Evolutionary conservation across 345 rosid species (phyloP).

Genomic region (Citrus trifoliata): DNA sequence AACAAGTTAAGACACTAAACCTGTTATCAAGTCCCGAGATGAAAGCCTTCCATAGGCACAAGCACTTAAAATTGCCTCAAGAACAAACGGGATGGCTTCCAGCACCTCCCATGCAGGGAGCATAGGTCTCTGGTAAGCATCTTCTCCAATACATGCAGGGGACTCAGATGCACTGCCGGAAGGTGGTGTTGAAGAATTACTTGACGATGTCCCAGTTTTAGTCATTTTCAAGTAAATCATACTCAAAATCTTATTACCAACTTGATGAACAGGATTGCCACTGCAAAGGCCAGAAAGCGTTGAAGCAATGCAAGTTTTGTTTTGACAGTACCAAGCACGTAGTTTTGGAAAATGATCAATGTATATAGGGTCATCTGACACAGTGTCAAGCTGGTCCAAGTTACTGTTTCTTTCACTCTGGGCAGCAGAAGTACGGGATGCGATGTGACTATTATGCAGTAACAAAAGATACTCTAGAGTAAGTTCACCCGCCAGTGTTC

Average conservation of each 20-base stretch:
- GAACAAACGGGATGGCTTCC: conserved; percentile 62
- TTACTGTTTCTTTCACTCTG: conserved; percentile 22
- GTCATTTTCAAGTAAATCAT: conserved; percentile 59
- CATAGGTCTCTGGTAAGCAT: conserved; percentile 44
- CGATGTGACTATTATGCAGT: conserved; percentile 42
- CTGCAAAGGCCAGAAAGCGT: conserved; percentile 43
- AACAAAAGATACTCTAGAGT: conserved; percentile 56
- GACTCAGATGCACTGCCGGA: conserved; percentile 36
- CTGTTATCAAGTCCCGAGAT: conserved; percentile 63
- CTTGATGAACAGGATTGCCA: conserved; percentile 57
- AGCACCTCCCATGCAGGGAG: conserved; percentile 70
- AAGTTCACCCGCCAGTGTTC: conserved; percentile 41
- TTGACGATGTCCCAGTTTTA: conserved; percentile 29
- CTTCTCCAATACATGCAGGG: conserved; percentile 38
- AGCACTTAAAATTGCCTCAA: conserved; percentile 65
- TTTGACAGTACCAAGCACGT: conserved; percentile 69
- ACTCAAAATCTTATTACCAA: conserved; percentile 49
- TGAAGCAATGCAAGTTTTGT: conserved; percentile 59
- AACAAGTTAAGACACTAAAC: conserved; percentile 25
- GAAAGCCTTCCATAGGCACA: conserved; percentile 70
- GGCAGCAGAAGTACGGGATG: conserved; percentile 23
- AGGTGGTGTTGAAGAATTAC: conserved; percentile 36
- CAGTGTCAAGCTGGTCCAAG: conserved; percentile 16
- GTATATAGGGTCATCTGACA: conserved; percentile 36
- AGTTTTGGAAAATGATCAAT: conserved; percentile 55